A percentile compares a stretch with the other conserved stretches of the same genome.
Evolutionary conservation across 2,329 filamentous ascomycete genomes (phyloP).

Genomic region (Neofusicoccum laricinum): DNA sequence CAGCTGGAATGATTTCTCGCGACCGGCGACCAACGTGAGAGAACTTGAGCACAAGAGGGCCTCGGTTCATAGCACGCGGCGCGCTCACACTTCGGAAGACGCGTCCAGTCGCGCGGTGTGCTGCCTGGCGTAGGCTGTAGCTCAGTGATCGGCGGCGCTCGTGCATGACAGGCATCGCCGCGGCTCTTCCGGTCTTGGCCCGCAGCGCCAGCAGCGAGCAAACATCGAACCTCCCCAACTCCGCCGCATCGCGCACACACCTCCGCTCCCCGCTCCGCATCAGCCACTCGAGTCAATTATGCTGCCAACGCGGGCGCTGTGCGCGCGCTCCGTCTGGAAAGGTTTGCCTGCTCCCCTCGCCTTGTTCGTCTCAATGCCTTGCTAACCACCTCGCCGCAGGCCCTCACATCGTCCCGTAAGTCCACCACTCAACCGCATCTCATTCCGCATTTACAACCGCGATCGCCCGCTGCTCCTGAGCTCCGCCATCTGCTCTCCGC

Average conservation of each 20-base stretch:
- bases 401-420: constrained; percentile 69
- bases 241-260: background rate
- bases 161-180: constrained; percentile 8
- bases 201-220: background rate
- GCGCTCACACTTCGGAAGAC: background rate
- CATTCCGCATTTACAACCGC: background rate
- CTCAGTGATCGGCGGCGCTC: background rate
- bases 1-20: too few species aligned
- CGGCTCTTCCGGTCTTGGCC: constrained; percentile 1
- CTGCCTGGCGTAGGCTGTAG: constrained; percentile 1
- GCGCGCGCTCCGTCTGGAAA: constrained; percentile 82
- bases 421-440: constrained; percentile 20
- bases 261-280: background rate
- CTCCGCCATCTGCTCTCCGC: background rate
- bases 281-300: background rate
- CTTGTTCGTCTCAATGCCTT: constrained; percentile 4
- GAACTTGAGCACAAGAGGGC: background rate
- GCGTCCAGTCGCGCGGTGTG: constrained; percentile 8
- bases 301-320: constrained; percentile 52
- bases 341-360: constrained; percentile 49
- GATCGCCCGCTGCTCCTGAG: background rate
- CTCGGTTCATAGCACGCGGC: background rate
- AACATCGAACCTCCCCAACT: background rate
- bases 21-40: background rate
- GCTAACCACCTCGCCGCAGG: constrained; percentile 45